Evolutionary conservation across 1,284 basidiomycete genomes (phyloP), one percentile per base, ranked within the genome.

Genomic region (Cryptococcus floricola): DNA sequence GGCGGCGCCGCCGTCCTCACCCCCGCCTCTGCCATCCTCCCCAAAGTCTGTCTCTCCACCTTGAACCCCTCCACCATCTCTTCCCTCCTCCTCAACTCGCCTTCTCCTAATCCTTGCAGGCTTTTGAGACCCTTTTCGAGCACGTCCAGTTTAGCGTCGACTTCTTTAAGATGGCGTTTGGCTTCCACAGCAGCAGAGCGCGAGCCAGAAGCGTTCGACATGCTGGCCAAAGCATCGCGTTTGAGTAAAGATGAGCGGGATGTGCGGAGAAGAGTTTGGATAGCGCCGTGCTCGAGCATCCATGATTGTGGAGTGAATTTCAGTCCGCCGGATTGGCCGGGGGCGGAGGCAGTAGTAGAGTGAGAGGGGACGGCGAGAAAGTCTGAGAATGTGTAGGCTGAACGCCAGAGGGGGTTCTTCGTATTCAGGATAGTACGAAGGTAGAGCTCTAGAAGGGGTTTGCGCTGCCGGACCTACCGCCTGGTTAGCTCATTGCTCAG

Each of bases 201-300:
- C n/a, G 90, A 84, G 1, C 81, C 85, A 38, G 81, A 77, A 53
- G 88, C 77, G 75, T 93, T 90, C 27, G 85, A 85, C 43, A 82
- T 82, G 60, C 87, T 83, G 5, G 87, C 82, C 54, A 93, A 82
- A 0, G 89, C 85, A 75, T 96, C 91, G 45, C 92, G 86, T 71
- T 87, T 87, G 76, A 91, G 87, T 69, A 95, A 82, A 61, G 89
- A 85, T 7, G 90, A 87, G 60, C 91, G 87, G 49, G 91, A 82
- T 62, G 86, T 84, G 41, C 91, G 85, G 48, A 91, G 80, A 45
- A 85, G 81, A n/a, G 82, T 79, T 68, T 88, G 85, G 10, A 93
- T 76, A 49, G 87, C 85, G 50, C 83, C 76, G 67, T 92, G 88
- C 72, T 93, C 91, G 60, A 91, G 86, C 19, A 94, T 80, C 91